Conservation (phyloP, 2,329 filamentous ascomycete genomes). For the Colletotrichum sp. region DNA sequence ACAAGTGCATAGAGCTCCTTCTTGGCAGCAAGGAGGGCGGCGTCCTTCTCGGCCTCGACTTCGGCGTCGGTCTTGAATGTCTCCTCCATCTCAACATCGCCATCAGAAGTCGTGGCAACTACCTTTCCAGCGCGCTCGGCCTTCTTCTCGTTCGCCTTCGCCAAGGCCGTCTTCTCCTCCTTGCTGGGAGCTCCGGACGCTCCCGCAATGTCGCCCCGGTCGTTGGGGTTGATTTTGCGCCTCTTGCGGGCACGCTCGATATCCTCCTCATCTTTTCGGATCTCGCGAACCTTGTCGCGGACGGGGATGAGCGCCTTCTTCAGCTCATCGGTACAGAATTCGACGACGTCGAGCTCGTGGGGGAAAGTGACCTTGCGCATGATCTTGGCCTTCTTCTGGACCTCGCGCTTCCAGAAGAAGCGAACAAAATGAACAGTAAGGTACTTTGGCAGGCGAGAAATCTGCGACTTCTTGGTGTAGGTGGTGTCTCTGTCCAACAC, state of each 20-base stretch:
- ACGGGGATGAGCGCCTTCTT: conserved; percentile 84
- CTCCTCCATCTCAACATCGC: conserved; percentile 74
- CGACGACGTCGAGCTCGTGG: conserved; percentile 87
- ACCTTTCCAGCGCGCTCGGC: conserved; percentile 39
- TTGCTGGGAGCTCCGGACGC: conserved; percentile 46
- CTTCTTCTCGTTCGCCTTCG: conserved; percentile 46
- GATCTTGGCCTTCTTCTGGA: conserved; percentile 98
- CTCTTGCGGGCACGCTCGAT: conserved; percentile 90
- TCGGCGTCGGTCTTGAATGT: conserved; percentile 94
- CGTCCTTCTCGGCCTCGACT: conserved; percentile 83
- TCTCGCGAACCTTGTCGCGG: conserved; percentile 94
- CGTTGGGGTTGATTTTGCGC: conserved; percentile 71
- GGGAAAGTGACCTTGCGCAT: conserved; percentile 99
- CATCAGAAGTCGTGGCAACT: conserved; percentile 52
- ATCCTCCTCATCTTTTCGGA: conserved; percentile 94
- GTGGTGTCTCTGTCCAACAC: conserved; percentile 77
- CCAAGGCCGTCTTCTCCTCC: conserved; percentile 55
- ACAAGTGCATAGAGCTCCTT: conserved; percentile 85
- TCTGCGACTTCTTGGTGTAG: conserved; percentile 91
- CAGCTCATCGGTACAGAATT: conserved; percentile 94
- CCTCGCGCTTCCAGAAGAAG: conserved; percentile 96
- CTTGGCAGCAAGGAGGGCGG: conserved; percentile 78
- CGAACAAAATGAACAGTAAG: conserved; percentile 96
- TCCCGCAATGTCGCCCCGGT: conserved; percentile 48
- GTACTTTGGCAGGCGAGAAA: conserved; percentile 91